phyloP scores from a whole-genome alignment of 2,329 filamentous ascomycete species.

The Karstenula rhodostoma region DNA sequence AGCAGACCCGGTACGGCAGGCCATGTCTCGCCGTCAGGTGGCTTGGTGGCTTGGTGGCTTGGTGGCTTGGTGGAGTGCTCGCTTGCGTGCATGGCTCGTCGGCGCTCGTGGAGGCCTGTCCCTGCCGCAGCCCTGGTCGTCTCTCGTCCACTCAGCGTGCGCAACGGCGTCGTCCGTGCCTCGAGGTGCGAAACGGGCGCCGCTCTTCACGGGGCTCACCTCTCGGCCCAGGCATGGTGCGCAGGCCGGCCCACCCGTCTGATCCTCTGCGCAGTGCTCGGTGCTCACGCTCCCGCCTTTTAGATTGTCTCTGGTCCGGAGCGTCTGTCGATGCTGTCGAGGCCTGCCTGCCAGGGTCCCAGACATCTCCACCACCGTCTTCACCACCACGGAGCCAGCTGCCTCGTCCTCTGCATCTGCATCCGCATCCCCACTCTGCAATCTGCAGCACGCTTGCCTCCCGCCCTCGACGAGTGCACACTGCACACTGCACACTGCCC shows the following conservation, averaged over 20 bases:
- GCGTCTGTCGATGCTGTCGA: constrained; percentile 27
- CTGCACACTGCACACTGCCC: too few relatives aligned
- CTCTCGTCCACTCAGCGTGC: constrained; percentile 46
- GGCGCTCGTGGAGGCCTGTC: constrained; percentile 21
- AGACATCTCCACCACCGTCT: constrained; percentile 47
- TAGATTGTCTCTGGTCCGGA: constrained; percentile 44
- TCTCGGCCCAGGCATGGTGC: constrained; percentile 39
- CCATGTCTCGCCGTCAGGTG: constrained; percentile 34
- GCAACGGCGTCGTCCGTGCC: constrained; percentile 37
- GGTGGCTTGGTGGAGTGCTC: constrained; percentile 41
- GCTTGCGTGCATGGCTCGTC: constrained; percentile 42
- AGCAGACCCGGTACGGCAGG: constrained; percentile 15
- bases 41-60: constrained; percentile 43
- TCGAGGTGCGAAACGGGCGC: constrained; percentile 30
- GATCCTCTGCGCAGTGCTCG: constrained; percentile 24
- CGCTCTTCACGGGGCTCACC: constrained; percentile 31
- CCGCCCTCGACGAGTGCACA: too few relatives aligned
- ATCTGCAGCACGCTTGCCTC: too few relatives aligned
- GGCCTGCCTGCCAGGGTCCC: constrained; percentile 34
- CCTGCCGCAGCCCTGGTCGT: constrained; percentile 31
- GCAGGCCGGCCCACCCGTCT: constrained; percentile 38
- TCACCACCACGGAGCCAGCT: constrained; percentile 31
- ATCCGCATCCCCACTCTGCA: too few relatives aligned
- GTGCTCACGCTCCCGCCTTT: constrained; percentile 36
- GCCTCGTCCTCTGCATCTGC: not conserved